These are phyloP conservation scores for Pichiaceae sp. DNA, from an alignment of 1,139 yeast species.

Conservation along the genomic window DNA sequence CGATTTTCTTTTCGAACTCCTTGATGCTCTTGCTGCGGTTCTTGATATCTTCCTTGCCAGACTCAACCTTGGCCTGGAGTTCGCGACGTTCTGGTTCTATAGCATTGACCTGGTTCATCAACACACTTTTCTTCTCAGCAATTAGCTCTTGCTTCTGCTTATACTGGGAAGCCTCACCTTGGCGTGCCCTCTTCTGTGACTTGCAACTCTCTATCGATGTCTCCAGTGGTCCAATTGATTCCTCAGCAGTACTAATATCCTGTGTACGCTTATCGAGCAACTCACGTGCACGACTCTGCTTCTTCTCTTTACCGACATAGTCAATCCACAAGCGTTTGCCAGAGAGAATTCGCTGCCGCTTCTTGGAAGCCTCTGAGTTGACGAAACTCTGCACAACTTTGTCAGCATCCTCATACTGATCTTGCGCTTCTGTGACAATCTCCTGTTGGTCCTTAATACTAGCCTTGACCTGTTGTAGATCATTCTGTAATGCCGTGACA, in stretches of 20 bases:
- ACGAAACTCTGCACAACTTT: conserved; percentile 26
- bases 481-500: conserved; percentile 33
- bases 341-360: conserved; percentile 30
- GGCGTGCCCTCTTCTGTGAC: conserved; percentile 6
- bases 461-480: conserved; percentile 32
- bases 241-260: conserved; percentile 18
- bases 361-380: conserved; percentile 25
- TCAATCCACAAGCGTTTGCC: conserved; percentile 66
- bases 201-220: conserved; percentile 3
- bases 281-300: conserved; percentile 15
- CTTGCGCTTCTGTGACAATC: conserved; percentile 20
- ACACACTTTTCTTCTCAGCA: neutral
- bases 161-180: conserved; percentile 1
- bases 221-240: conserved; percentile 6
- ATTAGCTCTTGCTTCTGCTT: neutral
- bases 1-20: conserved; percentile 19
- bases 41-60: conserved; percentile 7
- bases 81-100: too few species aligned
- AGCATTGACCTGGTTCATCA: conserved; percentile 3
- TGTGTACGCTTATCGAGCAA: conserved; percentile 22
- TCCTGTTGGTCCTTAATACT: conserved; percentile 25
- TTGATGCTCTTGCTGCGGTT: conserved; percentile 4
- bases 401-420: conserved; percentile 32
- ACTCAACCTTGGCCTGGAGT: neutral
- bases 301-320: conserved; percentile 31